phyloP scores from a whole-genome alignment of 768 basidiomycete genomes.

The Leccinum arenicola region DNA sequence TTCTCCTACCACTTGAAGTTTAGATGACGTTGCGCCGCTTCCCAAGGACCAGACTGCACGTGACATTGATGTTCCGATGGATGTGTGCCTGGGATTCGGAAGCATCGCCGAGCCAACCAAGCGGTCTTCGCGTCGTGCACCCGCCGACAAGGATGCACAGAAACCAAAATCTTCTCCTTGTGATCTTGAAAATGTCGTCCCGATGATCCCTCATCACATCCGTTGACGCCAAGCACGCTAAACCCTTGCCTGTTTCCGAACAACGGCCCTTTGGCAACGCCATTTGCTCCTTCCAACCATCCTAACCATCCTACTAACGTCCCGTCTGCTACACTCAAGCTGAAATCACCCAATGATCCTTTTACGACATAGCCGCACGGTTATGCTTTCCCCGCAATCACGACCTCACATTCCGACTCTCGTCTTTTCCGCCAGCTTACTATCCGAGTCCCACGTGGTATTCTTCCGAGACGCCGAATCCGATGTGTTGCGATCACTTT shows the following conservation, averaged over 20 bases:
- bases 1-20: conserved; percentile 18
- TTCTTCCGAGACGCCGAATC: conserved; percentile 26
- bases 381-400: background rate
- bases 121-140: background rate
- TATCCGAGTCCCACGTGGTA: background rate
- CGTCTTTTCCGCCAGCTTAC: conserved; percentile 6
- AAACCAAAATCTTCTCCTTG: background rate
- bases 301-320: conserved; percentile 10
- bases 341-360: conserved; percentile 12
- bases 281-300: conserved; percentile 8
- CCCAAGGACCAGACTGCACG: background rate
- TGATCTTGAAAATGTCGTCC: conserved; percentile 10
- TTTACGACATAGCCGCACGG: conserved; percentile 6
- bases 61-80: conserved; percentile 6
- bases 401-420: conserved; percentile 14
- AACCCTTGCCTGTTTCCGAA: conserved; percentile 16
- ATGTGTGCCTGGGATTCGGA: background rate
- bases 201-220: conserved; percentile 26
- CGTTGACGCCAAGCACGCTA: conserved; percentile 23
- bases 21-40: background rate
- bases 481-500: conserved; percentile 22
- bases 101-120: background rate
- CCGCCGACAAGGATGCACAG: background rate
- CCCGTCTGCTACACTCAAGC: background rate
- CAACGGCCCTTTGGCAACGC: conserved; percentile 10